These are phyloP conservation scores for Vicia villosa DNA, from an alignment of 306 rosid genomes.

Conservation along the genomic window DNA sequence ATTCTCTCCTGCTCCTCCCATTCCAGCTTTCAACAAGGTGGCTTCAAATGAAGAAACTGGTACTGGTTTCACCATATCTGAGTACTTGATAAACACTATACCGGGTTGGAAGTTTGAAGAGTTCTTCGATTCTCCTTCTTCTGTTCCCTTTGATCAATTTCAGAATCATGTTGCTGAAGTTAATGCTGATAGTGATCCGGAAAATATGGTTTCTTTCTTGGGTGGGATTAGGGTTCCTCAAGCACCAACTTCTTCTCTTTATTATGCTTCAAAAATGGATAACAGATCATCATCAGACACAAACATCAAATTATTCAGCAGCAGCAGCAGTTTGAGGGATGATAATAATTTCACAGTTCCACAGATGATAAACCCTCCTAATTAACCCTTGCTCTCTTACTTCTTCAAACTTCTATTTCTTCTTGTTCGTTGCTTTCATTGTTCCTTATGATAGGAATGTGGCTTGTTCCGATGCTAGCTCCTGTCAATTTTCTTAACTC, in stretches of 20 bases:
- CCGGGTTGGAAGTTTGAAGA: constrained; percentile 97
- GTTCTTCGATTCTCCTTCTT: constrained; percentile 58
- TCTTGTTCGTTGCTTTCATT: too few species aligned
- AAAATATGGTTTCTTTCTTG: constrained; percentile 30
- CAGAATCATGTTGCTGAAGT: neutral
- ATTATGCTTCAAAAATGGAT: constrained; percentile 37
- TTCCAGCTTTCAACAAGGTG: neutral
- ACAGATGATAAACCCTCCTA: constrained; percentile 26
- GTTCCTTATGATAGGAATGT: too few species aligned
- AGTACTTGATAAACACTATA: constrained; percentile 81
- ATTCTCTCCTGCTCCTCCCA: constrained; percentile 6
- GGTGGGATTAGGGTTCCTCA: constrained; percentile 80
- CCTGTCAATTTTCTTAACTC: too few species aligned
- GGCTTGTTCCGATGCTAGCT: too few species aligned
- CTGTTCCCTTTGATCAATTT: constrained; percentile 2
- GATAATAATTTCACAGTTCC: constrained; percentile 74
- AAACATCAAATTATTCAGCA: constrained; percentile 35
- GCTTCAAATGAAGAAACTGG: constrained; percentile 25
- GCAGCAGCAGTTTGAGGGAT: constrained; percentile 51
- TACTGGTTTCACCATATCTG: constrained; percentile 58
- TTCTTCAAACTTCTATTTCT: too few species aligned
- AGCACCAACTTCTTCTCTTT: constrained; percentile 38
- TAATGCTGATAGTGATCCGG: constrained; percentile 41
- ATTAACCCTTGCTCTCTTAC: neutral
- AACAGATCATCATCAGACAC: constrained; percentile 26